phyloP scores from a whole-genome alignment of 441 rosid genomes.

The Adansonia gregorii region DNA sequence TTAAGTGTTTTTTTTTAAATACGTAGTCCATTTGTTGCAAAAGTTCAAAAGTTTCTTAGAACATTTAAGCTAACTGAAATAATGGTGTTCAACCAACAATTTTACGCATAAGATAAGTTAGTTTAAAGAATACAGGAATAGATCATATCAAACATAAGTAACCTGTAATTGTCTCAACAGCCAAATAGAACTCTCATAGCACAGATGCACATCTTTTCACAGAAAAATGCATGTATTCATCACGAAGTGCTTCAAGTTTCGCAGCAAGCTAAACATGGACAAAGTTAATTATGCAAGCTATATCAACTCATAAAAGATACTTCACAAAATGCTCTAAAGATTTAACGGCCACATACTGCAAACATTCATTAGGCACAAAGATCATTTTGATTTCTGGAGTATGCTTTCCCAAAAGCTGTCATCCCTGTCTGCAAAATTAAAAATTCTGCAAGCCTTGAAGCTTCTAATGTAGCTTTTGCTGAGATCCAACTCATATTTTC shows the following conservation, averaged over 20 bases:
- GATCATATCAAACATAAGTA: slow-evolving; percentile 6
- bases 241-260: slow-evolving; percentile 93
- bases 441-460: slow-evolving; percentile 84
- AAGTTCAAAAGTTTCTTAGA: slow-evolving; percentile 3
- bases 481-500: slow-evolving; percentile 93
- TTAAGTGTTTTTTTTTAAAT: not conserved
- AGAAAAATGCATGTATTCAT: slow-evolving; percentile 85
- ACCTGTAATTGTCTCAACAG: slow-evolving; percentile 95
- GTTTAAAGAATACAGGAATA: not conserved
- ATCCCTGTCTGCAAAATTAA: slow-evolving; percentile 94
- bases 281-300: slow-evolving; percentile 24
- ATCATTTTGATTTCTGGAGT: slow-evolving; percentile 83
- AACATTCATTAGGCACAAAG: slow-evolving; percentile 80
- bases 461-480: slow-evolving; percentile 85
- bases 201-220: slow-evolving; percentile 79
- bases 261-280: slow-evolving; percentile 65
- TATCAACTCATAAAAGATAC: slow-evolving; percentile 19
- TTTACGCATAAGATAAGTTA: not conserved
- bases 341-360: slow-evolving; percentile 11
- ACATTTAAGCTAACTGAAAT: slow-evolving; percentile 12
- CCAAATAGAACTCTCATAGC: slow-evolving; percentile 81
- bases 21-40: not conserved
- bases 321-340: slow-evolving; percentile 24
- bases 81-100: not conserved
- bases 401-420: slow-evolving; percentile 95